Evolutionary conservation across 2,329 filamentous ascomycete genomes (phyloP), one percentile per base, ranked within the genome.

Genomic region (Phialophora chinensis): DNA sequence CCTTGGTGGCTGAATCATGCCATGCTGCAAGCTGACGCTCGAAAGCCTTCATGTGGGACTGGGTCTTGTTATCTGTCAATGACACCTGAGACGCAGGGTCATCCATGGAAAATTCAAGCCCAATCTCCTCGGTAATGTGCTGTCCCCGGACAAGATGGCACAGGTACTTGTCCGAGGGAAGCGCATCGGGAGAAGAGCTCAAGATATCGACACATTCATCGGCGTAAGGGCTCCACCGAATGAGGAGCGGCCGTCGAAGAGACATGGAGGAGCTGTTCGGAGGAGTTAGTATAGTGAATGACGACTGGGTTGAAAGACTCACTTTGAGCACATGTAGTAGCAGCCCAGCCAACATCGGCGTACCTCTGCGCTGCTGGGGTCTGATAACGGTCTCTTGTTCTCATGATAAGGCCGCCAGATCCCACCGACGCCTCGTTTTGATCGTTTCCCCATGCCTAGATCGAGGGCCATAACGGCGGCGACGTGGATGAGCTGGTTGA

Each of bases 401-500:
- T 73, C 71, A 55, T 79, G 73, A 10, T 80, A 69, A 10, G 81
- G 79, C 27, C 75, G 75, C 66, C 80, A 74, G 38, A 79, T 72
- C n/a, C 67, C 76, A 10, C 76, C 72, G 67, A 69, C 72, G 78
- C 76, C 69, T 72, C 70, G 72, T 75, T 81, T 74, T 68, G 77
- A 76, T 70, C 83, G 81, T 69, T 86, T 85, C 17, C 89, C 91
- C 6, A 96, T 85, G 0, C 92, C 92, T 38, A 96, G 85, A 72
- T 96, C 92, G 62, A 96, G 88, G 29, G 90, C 90, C 88, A 96
- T 91, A 72, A 92, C 86, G 56, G 89, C 89, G 1, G 91, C 90
- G 74, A 92, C 87, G 76, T 96, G 91, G 54, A 92, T 88, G 71
- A 95, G 85, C 79, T 94, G 91, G 79, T 95, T 96, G 76, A 95